These are phyloP conservation scores for Pseudonitzschia delicatissima DNA, from an alignment of 108 stramenopile genomes.

Conservation along the genomic window DNA sequence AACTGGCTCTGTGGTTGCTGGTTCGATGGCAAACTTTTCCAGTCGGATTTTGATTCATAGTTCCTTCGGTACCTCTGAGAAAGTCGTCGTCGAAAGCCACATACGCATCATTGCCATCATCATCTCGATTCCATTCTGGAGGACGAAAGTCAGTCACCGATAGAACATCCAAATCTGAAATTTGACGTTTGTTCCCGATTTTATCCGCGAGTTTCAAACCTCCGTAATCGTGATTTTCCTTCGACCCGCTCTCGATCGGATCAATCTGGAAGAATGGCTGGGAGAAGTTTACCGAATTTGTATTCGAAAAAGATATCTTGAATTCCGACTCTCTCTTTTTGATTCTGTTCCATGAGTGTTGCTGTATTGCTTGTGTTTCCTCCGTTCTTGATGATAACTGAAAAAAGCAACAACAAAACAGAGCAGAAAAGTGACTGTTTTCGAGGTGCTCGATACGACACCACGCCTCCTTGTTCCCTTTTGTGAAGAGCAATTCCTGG, in stretches of 20 bases:
- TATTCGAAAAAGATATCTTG: not conserved
- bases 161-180: not conserved
- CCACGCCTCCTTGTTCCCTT: too few species aligned
- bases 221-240: not conserved
- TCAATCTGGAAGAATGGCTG: not conserved
- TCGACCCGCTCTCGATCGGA: not conserved
- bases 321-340: not conserved
- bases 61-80: constrained; percentile 6
- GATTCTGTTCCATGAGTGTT: not conserved
- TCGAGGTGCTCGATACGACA: not conserved
- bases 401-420: not conserved
- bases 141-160: not conserved
- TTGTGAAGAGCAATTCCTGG: too few species aligned
- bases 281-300: not conserved
- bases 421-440: not conserved
- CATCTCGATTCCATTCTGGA: constrained; percentile 8
- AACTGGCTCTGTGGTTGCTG: constrained; percentile 30
- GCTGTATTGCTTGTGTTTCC: not conserved
- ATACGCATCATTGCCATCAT: constrained; percentile 44
- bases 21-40: constrained; percentile 39
- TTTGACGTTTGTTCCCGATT: not conserved
- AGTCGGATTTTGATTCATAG: constrained; percentile 8
- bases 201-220: not conserved
- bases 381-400: not conserved
- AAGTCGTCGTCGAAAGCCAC: constrained; percentile 45